Conservation (phyloP, 2,329 filamentous ascomycete species). For the Hypocreales sp. region DNA sequence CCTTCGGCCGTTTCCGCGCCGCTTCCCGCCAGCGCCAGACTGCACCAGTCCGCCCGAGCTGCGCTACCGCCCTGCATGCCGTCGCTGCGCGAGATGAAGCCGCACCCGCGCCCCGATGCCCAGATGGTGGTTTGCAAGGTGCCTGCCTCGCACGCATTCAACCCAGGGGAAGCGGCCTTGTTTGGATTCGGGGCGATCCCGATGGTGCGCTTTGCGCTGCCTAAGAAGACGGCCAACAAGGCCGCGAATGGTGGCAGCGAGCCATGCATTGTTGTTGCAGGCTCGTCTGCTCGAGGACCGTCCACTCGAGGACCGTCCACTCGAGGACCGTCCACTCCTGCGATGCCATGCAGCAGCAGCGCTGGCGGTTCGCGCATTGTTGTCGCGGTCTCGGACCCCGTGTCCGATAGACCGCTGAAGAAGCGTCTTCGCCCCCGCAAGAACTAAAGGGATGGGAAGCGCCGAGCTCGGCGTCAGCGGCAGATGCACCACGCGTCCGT, state of each 20-base stretch:
- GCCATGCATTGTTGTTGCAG: too few relatives aligned
- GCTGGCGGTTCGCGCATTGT: too few relatives aligned
- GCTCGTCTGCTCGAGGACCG: too few relatives aligned
- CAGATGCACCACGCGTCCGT: too few relatives aligned
- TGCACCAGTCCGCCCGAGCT: slow-evolving; percentile 1
- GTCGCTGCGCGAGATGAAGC: slow-evolving; percentile 1
- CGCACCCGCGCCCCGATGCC: slow-evolving; percentile 2
- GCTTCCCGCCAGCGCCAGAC: not conserved
- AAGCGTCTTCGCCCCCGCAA: slow-evolving; percentile 3
- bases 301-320: too few relatives aligned
- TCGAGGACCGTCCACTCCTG: too few relatives aligned
- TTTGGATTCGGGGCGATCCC: slow-evolving; percentile 8
- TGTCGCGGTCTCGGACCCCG: not conserved
- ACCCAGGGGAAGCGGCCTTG: slow-evolving; percentile 3
- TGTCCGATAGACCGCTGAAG: slow-evolving; percentile 1
- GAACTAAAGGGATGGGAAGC: too few relatives aligned
- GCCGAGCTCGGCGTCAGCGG: too few relatives aligned
- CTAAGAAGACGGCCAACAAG: too few relatives aligned
- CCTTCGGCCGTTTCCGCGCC: slow-evolving; percentile 7
- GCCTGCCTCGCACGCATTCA: slow-evolving; percentile 1
- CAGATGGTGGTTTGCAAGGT: slow-evolving; percentile 6
- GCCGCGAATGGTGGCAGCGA: too few relatives aligned
- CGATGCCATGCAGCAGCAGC: too few relatives aligned
- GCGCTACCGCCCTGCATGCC: slow-evolving; percentile 3
- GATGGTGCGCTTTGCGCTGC: slow-evolving; percentile 3